Percentiles rank a stretch among this genome's conserved stretches.
Evolutionary conservation across 2,329 filamentous ascomycete species (phyloP).

Genomic region (Thielaviopsis ethacetica): DNA sequence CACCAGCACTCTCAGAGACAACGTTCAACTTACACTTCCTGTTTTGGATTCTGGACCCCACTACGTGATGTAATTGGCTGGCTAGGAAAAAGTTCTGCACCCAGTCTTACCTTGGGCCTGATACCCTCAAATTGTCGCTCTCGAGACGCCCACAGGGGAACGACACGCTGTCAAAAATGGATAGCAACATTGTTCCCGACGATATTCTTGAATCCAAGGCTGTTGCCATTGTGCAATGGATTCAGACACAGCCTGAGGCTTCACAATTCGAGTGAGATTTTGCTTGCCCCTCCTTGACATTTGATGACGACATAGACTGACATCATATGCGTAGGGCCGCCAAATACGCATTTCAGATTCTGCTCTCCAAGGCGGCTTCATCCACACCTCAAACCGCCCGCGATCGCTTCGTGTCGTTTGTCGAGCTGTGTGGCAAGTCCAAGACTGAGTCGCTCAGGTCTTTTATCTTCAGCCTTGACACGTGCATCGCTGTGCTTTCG

Average conservation of each 20-base stretch:
- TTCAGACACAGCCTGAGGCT: slow-evolving; percentile 11
- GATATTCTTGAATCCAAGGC: slow-evolving; percentile 9
- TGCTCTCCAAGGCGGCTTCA: slow-evolving; percentile 25
- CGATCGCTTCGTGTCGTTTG: slow-evolving; percentile 23
- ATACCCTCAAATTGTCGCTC: neutral
- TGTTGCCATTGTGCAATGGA: slow-evolving; percentile 12
- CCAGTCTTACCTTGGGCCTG: neutral
- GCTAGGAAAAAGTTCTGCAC: slow-evolving; percentile 10
- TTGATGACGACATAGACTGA: neutral
- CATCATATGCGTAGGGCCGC: neutral
- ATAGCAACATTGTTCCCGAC: slow-evolving; percentile 4
- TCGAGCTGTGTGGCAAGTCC: slow-evolving; percentile 42
- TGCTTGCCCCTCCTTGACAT: neutral
- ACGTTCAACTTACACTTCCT: slow-evolving; percentile 9
- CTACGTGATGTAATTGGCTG: slow-evolving; percentile 10
- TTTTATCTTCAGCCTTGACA: slow-evolving; percentile 35
- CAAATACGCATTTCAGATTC: slow-evolving; percentile 37
- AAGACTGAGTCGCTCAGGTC: slow-evolving; percentile 22
- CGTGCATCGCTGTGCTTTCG: slow-evolving; percentile 35
- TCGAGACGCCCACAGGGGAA: neutral
- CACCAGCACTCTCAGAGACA: neutral
- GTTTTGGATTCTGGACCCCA: slow-evolving; percentile 7
- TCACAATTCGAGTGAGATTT: slow-evolving; percentile 7
- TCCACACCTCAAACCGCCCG: slow-evolving; percentile 8
- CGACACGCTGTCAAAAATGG: slow-evolving; percentile 5